Evolutionary conservation across 2,329 filamentous ascomycete species (phyloP).

Genomic region (Fusarium sp.): DNA sequence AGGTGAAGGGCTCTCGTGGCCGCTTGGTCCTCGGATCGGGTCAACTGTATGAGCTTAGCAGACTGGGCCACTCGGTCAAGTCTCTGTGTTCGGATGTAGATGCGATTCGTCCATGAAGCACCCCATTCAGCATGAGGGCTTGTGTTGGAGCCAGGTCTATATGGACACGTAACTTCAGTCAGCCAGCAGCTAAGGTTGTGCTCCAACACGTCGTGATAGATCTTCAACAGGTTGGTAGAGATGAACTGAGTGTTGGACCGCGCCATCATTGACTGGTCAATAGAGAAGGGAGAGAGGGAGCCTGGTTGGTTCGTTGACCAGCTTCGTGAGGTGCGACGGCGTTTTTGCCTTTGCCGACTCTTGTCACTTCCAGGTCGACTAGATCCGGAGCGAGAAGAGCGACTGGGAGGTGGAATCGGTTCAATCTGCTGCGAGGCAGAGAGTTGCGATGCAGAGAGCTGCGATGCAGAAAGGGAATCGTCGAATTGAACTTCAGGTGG

Average conservation of each 20-base stretch:
- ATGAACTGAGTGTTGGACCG: conserved; percentile 42
- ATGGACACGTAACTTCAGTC: conserved; percentile 43
- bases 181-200: conserved; percentile 44
- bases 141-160: conserved; percentile 30
- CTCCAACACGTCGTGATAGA: conserved; percentile 43
- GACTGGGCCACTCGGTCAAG: conserved; percentile 39
- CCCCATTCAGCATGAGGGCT: conserved; percentile 36
- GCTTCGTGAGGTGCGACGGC: conserved; percentile 29
- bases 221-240: conserved; percentile 39
- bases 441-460: neutral
- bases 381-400: conserved; percentile 2
- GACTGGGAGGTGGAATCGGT: neutral
- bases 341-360: conserved; percentile 18
- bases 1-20: conserved; percentile 36
- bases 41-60: conserved; percentile 35
- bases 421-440: neutral
- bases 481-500: conserved; percentile 13
- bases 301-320: conserved; percentile 18
- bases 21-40: conserved; percentile 33
- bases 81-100: conserved; percentile 41
- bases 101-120: conserved; percentile 42
- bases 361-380: neutral
- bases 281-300: conserved; percentile 37
- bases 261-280: conserved; percentile 42
- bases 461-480: conserved; percentile 1